phyloP scores from a whole-genome alignment of 2,329 filamentous ascomycete species.

The Lecanicillium sp. region DNA sequence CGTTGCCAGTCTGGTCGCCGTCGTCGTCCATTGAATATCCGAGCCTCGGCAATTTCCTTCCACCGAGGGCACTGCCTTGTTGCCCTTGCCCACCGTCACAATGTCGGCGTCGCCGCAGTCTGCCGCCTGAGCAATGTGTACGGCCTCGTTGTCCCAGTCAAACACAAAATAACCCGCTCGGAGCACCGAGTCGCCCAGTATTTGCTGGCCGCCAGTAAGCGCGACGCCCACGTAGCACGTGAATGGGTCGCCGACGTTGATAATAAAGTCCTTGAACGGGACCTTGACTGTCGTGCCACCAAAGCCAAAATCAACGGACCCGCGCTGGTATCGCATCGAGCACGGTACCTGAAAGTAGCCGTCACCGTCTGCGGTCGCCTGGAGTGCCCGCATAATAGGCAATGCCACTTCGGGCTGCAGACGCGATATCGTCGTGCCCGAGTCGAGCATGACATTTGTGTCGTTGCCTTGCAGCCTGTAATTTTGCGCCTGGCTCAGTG shows the following conservation, averaged over 20 bases:
- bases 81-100: conserved; percentile 29
- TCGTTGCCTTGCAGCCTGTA: conserved; percentile 26
- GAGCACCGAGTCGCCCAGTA: conserved; percentile 38
- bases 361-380: conserved; percentile 31
- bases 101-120: conserved; percentile 35
- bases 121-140: conserved; percentile 37
- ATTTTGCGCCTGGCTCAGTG: conserved; percentile 18
- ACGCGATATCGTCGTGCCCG: conserved; percentile 44
- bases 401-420: conserved; percentile 38
- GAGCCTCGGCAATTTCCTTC: conserved; percentile 31
- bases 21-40: conserved; percentile 19
- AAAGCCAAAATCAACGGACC: conserved; percentile 45
- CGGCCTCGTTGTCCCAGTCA: conserved; percentile 38
- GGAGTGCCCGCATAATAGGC: conserved; percentile 38
- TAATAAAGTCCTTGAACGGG: conserved; percentile 43
- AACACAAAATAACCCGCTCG: conserved; percentile 41
- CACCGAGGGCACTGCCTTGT: conserved; percentile 27
- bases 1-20: not conserved
- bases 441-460: conserved; percentile 44
- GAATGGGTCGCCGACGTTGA: conserved; percentile 32
- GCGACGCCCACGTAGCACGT: conserved; percentile 39
- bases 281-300: conserved; percentile 35
- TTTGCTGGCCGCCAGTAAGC: conserved; percentile 35
- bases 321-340: conserved; percentile 27
- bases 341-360: conserved; percentile 43